A percentile compares a stretch with the other conserved stretches of the same genome.
These are phyloP conservation scores for Beauveria sp. DNA, from an alignment of 2,329 filamentous ascomycete genomes.

Conservation along the genomic window DNA sequence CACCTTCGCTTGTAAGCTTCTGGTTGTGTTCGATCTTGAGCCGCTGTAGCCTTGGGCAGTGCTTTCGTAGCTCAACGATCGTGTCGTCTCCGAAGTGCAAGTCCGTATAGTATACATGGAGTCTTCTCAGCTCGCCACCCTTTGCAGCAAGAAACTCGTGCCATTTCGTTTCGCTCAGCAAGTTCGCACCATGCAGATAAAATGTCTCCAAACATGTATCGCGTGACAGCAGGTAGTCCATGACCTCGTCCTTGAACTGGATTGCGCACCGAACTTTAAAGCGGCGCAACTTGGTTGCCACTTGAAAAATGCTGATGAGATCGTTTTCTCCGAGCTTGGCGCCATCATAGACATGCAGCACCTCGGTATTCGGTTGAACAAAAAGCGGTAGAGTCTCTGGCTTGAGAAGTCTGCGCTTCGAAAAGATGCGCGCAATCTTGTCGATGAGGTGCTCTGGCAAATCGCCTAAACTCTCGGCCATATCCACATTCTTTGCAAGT, in stretches of 20 bases:
- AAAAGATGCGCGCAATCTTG: slow-evolving; percentile 51
- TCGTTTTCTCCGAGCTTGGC: slow-evolving; percentile 65
- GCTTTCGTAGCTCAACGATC: slow-evolving; percentile 50
- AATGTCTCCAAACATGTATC: slow-evolving; percentile 62
- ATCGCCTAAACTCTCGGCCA: slow-evolving; percentile 55
- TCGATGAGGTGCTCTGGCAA: slow-evolving; percentile 48
- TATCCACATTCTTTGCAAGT: slow-evolving; percentile 52
- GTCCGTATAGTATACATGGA: slow-evolving; percentile 81
- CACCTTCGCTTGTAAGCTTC: slow-evolving; percentile 56
- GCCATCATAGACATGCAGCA: slow-evolving; percentile 49
- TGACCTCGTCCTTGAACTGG: slow-evolving; percentile 78
- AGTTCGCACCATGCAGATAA: slow-evolving; percentile 76
- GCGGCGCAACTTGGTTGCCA: slow-evolving; percentile 58
- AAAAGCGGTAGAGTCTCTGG: slow-evolving; percentile 50
- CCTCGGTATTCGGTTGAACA: slow-evolving; percentile 41
- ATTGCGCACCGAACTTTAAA: slow-evolving; percentile 79
- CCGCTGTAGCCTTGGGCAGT: slow-evolving; percentile 61
- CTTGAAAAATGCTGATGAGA: slow-evolving; percentile 71
- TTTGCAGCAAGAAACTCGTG: slow-evolving; percentile 57
- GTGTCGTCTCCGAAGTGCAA: slow-evolving; percentile 69
- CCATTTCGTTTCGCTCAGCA: slow-evolving; percentile 74
- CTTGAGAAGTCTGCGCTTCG: slow-evolving; percentile 50
- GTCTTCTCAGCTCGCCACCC: slow-evolving; percentile 54
- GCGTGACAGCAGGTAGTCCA: slow-evolving; percentile 73
- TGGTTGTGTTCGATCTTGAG: slow-evolving; percentile 81